These are phyloP conservation scores for Teratosphaeria viscida DNA, from an alignment of 2,329 filamentous ascomycete species.

Conservation along the genomic window DNA sequence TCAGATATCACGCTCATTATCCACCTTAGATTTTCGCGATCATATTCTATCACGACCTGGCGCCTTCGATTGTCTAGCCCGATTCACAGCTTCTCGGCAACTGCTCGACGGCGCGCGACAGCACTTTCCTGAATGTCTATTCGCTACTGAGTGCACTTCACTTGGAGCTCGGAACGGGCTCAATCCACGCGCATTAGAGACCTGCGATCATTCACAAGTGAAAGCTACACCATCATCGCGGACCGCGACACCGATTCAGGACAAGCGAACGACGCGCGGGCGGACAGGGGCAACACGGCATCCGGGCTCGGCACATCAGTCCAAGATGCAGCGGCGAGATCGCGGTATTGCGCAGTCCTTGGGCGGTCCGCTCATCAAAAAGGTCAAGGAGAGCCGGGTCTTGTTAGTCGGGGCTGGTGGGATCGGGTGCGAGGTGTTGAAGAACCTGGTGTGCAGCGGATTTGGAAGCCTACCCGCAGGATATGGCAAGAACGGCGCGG, in stretches of 20 bases:
- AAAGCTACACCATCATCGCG: background rate
- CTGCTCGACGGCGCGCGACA: background rate
- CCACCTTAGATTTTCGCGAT: background rate
- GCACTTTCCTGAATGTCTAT: background rate
- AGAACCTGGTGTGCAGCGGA: constrained; percentile 85
- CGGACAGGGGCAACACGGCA: background rate
- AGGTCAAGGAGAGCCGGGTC: constrained; percentile 34
- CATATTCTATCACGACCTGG: background rate
- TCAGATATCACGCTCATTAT: background rate
- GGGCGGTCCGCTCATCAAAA: background rate
- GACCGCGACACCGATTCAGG: background rate
- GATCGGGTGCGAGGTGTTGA: constrained; percentile 94
- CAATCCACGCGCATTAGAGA: background rate
- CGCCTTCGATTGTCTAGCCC: background rate
- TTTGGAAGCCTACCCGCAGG: constrained; percentile 47
- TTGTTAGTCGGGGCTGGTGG: constrained; percentile 93
- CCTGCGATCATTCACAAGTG: background rate
- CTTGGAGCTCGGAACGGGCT: background rate
- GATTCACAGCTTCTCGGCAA: background rate
- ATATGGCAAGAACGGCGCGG: background rate
- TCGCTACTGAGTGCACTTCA: background rate
- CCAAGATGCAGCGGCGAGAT: constrained; percentile 7
- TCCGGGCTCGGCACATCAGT: background rate
- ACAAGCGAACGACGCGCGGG: background rate
- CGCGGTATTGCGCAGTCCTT: background rate